These are phyloP conservation scores for Citrus trifoliata DNA, from an alignment of 345 rosid genomes.

Conservation along the genomic window DNA sequence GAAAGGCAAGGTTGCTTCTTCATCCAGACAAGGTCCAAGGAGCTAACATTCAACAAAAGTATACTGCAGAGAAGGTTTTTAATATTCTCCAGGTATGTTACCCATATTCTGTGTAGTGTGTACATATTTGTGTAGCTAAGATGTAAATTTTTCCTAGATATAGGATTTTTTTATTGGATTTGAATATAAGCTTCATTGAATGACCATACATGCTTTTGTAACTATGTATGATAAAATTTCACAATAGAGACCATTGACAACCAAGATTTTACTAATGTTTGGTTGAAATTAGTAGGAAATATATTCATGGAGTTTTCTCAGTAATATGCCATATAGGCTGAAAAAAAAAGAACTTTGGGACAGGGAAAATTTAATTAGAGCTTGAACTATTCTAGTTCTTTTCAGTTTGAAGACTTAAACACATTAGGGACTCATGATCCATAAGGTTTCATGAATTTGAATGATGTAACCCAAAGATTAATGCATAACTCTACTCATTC, in stretches of 20 bases:
- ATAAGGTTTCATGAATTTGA: background rate
- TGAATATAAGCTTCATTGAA: background rate
- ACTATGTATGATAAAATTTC: background rate
- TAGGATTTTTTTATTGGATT: background rate
- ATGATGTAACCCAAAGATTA: background rate
- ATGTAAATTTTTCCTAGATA: background rate
- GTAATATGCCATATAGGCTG: background rate
- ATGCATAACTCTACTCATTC: background rate
- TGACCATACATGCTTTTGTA: background rate
- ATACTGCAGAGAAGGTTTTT: conserved; percentile 92
- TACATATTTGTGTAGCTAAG: background rate
- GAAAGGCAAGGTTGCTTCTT: conserved; percentile 74
- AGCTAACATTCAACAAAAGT: conserved; percentile 80
- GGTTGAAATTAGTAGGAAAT: background rate
- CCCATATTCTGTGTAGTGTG: background rate
- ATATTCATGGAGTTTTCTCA: background rate
- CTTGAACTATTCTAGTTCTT: background rate
- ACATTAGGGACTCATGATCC: background rate
- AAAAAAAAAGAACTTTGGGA: too few species aligned
- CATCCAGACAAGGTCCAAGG: conserved; percentile 99
- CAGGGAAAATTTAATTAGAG: background rate
- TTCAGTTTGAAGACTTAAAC: background rate
- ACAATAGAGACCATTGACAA: background rate
- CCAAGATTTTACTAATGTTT: background rate
- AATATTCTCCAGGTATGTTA: conserved; percentile 81